Conservation (phyloP, 225 moss, liverwort and hornwort genomes). For the Pleurozium schreberi region DNA sequence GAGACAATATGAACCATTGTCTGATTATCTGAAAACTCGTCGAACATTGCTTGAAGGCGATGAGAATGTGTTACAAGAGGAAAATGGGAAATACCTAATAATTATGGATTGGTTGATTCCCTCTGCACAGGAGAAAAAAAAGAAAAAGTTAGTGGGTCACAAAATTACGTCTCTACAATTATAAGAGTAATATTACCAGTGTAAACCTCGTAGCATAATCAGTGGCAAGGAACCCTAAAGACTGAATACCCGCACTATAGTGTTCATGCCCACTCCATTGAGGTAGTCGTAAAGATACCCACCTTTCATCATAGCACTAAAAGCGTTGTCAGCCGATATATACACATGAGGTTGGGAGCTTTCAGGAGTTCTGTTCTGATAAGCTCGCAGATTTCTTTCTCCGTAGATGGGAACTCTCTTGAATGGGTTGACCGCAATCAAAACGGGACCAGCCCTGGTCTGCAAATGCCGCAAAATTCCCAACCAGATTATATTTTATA, state of each 20-base stretch:
- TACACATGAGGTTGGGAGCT: conserved; percentile 85
- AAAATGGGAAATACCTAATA: conserved; percentile 57
- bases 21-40: background rate
- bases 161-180: background rate
- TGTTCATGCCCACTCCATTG: background rate
- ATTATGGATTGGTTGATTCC: conserved; percentile 95
- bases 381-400: conserved; percentile 56
- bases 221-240: background rate
- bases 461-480: conserved; percentile 19
- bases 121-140: conserved; percentile 43
- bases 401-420: conserved; percentile 88
- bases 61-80: background rate
- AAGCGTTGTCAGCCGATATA: conserved; percentile 82
- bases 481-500: background rate
- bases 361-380: conserved; percentile 54
- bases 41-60: background rate
- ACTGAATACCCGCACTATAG: background rate
- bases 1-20: background rate
- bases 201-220: background rate
- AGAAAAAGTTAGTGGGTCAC: background rate
- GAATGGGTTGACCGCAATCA: conserved; percentile 96
- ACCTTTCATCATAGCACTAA: conserved; percentile 91
- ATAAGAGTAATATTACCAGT: background rate
- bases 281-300: background rate
- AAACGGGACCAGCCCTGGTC: conserved; percentile 96